Evolutionary conservation across 352 stramenopile species (phyloP).

Genomic region (Globisporangium carolinianum): DNA sequence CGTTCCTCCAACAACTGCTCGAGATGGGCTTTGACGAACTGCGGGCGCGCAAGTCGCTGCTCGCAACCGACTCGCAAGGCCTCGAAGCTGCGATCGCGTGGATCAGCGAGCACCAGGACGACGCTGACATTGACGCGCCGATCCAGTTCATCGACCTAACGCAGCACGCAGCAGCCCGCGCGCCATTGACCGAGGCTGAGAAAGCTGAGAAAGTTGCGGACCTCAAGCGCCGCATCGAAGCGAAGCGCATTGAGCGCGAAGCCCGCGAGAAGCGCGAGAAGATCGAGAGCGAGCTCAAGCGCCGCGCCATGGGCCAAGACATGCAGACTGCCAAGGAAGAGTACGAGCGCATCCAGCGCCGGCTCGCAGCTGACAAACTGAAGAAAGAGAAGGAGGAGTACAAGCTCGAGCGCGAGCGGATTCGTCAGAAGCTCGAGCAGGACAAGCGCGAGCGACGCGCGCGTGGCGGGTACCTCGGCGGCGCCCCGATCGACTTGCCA

Average conservation of each 20-base stretch:
- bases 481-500: constrained; percentile 50
- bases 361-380: constrained; percentile 69
- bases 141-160: constrained; percentile 82
- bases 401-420: constrained; percentile 83
- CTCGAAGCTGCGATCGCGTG: constrained; percentile 83
- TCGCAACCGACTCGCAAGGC: constrained; percentile 66
- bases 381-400: constrained; percentile 88
- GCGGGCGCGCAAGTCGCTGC: constrained; percentile 70
- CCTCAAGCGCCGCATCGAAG: constrained; percentile 74
- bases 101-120: constrained; percentile 86
- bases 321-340: constrained; percentile 74
- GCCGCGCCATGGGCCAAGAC: constrained; percentile 67
- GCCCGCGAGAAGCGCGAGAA: constrained; percentile 73
- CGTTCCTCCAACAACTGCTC: constrained; percentile 54
- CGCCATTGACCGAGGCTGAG: constrained; percentile 78
- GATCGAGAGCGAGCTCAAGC: constrained; percentile 63
- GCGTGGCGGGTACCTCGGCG: constrained; percentile 73
- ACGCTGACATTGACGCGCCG: constrained; percentile 84
- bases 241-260: constrained; percentile 71
- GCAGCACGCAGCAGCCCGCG: constrained; percentile 18
- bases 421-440: constrained; percentile 86
- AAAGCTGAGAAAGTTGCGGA: constrained; percentile 83
- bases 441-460: constrained; percentile 88
- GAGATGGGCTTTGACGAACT: constrained; percentile 87
- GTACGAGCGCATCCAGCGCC: constrained; percentile 74